Conservation (phyloP, 2,329 filamentous ascomycete genomes). For the Chrysoporthe cubensis region DNA sequence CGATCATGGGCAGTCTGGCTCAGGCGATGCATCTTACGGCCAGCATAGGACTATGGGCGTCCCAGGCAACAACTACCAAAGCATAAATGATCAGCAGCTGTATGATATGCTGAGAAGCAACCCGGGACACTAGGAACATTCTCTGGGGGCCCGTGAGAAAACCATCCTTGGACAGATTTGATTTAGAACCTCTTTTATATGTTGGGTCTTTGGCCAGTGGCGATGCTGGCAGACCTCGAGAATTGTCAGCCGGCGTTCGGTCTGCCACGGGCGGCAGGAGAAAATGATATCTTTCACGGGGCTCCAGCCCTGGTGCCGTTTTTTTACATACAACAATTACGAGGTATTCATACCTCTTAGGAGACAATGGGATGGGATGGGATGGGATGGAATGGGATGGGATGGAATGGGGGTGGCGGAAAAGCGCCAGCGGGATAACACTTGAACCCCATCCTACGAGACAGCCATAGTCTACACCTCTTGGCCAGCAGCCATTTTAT, state of each 20-base stretch:
- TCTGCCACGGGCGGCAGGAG: not conserved
- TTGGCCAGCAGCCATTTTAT: not conserved
- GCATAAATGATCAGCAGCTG: slow-evolving; percentile 34
- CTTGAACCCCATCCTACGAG: not conserved
- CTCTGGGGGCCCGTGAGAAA: not conserved
- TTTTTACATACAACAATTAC: not conserved
- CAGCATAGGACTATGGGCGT: slow-evolving; percentile 36
- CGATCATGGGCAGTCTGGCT: slow-evolving; percentile 6
- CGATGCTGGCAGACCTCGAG: not conserved
- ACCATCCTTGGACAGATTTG: not conserved
- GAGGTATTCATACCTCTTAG: not conserved
- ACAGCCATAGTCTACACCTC: not conserved
- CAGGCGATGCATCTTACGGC: slow-evolving; percentile 4
- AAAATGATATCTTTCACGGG: not conserved
- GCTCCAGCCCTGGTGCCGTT: not conserved
- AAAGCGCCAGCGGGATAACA: too few relatives aligned
- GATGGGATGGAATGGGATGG: not conserved
- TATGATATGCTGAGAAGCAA: slow-evolving; percentile 34
- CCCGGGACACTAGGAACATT: slow-evolving; percentile 14
- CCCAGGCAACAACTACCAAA: slow-evolving; percentile 34
- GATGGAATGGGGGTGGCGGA: not conserved
- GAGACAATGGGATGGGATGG: not conserved
- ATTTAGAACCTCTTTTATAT: not conserved
- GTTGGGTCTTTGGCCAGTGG: not conserved
- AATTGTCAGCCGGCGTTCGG: not conserved